Percentiles rank a stretch among this genome's conserved stretches.
Conservation (phyloP, 495 filamentous ascomycete species). For the Aspergillus incahuasiensis region DNA sequence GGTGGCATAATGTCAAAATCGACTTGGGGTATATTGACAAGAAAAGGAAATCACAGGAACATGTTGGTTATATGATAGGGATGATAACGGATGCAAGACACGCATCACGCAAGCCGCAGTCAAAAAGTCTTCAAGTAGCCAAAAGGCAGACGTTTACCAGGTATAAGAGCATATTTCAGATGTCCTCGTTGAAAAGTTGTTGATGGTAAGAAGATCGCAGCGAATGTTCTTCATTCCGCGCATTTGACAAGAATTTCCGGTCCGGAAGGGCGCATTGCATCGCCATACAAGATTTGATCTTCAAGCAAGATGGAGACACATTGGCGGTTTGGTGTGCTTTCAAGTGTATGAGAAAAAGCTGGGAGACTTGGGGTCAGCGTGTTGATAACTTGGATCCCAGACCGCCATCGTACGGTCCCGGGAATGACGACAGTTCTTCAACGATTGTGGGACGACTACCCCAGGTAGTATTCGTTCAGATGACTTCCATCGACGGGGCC, state of each 20-base stretch:
- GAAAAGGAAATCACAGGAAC: background rate
- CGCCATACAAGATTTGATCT: background rate
- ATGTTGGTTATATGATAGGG: no score
- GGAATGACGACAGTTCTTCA: background rate
- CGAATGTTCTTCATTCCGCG: background rate
- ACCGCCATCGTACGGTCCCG: no score
- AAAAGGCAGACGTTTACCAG: background rate
- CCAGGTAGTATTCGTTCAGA: no score
- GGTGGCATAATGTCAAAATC: slow-evolving; percentile 5
- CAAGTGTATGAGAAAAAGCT: background rate
- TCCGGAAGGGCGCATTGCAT: background rate
- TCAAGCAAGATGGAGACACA: background rate
- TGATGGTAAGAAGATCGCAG: background rate
- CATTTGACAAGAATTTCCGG: background rate
- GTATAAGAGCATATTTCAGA: no score
- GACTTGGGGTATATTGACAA: slow-evolving; percentile 17
- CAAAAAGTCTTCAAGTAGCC: background rate
- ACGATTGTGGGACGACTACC: no score
- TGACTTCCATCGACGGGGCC: no score
- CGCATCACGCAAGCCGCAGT: background rate
- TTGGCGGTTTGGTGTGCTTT: background rate
- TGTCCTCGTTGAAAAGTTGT: no score
- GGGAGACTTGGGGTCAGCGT: background rate
- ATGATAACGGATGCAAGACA: background rate
- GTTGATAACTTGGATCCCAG: no score